phyloP scores from a whole-genome alignment of 306 rosid species.

The Cicer arietinum region DNA sequence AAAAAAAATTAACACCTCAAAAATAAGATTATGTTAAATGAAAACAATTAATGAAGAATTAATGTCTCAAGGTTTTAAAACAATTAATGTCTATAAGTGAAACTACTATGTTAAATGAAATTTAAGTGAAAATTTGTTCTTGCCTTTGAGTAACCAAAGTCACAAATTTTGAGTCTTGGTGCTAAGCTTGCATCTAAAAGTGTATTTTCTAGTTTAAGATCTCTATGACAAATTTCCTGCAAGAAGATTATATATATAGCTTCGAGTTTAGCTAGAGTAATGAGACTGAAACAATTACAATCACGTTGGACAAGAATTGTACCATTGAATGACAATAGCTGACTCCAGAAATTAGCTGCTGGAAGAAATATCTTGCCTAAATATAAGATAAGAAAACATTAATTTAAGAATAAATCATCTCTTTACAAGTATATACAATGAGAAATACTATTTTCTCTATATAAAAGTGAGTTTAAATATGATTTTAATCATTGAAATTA shows the following conservation, averaged over 20 bases:
- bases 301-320: slow-evolving; percentile 35
- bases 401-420: slow-evolving; percentile 4
- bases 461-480: neutral
- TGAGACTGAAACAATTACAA: neutral
- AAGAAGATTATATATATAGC: slow-evolving; percentile 6
- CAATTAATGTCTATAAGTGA: no score
- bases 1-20: slow-evolving; percentile 6
- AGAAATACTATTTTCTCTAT: slow-evolving; percentile 1
- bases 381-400: slow-evolving; percentile 24
- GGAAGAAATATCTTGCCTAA: slow-evolving; percentile 92
- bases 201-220: slow-evolving; percentile 97
- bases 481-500: no score
- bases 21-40: no score
- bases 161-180: slow-evolving; percentile 91
- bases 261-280: slow-evolving; percentile 23
- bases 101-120: slow-evolving; percentile 12
- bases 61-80: no score
- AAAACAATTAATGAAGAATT: no score
- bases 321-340: slow-evolving; percentile 97
- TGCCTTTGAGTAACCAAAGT: slow-evolving; percentile 98
- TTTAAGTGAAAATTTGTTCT: slow-evolving; percentile 14
- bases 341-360: slow-evolving; percentile 95
- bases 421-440: slow-evolving; percentile 4
- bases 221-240: slow-evolving; percentile 98
- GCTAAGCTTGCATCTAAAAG: slow-evolving; percentile 95